Conservation (phyloP, 441 rosid genomes). For the Euphorbia schlechtendalii region DNA sequence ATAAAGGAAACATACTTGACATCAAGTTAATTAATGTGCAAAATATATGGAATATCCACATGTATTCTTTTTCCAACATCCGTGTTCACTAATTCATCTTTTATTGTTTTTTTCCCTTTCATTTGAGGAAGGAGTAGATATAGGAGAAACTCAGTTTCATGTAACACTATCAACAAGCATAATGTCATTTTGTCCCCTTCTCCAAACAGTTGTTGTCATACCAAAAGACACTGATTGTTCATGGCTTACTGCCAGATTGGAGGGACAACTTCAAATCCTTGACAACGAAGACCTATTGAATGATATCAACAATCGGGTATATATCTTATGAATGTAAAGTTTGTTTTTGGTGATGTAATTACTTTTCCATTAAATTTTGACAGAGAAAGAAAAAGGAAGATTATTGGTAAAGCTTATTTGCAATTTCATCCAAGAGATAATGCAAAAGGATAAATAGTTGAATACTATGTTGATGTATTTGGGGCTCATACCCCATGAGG, state of each 20-base stretch:
- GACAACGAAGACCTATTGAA: slow-evolving; percentile 25
- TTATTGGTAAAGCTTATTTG: no score
- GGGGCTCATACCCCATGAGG: no score
- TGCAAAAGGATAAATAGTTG: no score
- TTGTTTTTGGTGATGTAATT: no score
- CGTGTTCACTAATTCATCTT: not conserved
- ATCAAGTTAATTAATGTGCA: no score
- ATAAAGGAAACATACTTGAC: no score
- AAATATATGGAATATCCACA: not conserved
- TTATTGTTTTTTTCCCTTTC: not conserved
- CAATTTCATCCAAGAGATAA: no score
- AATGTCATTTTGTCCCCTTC: slow-evolving; percentile 38
- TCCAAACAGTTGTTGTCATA: slow-evolving; percentile 29
- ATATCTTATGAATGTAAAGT: not conserved
- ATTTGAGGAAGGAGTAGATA: slow-evolving; percentile 16
- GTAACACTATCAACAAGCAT: slow-evolving; percentile 34
- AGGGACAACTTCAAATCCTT: slow-evolving; percentile 23
- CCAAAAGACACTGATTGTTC: slow-evolving; percentile 23
- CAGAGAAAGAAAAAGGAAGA: no score
- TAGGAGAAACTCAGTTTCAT: slow-evolving; percentile 42
- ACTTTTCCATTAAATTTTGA: no score
- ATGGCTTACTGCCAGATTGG: slow-evolving; percentile 33
- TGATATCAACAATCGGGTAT: slow-evolving; percentile 29
- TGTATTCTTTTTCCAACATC: no score
- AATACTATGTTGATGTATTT: no score